Evolutionary conservation across 345 rosid species (phyloP), one percentile per base, ranked within the genome.

Genomic region (Brassica carinata): DNA sequence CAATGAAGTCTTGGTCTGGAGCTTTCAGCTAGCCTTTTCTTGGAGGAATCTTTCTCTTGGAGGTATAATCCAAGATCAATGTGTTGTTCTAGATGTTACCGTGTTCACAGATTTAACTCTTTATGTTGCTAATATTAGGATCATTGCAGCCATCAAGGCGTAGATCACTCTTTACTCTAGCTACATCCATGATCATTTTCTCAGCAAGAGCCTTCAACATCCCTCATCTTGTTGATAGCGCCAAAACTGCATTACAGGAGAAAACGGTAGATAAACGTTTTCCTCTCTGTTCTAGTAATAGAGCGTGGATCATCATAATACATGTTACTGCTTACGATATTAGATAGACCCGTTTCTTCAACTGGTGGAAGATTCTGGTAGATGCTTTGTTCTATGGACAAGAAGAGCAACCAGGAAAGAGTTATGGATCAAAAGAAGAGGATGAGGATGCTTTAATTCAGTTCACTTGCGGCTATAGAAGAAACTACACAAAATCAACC

Each of bases 11-110:
- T 73, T 90, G 84, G 82, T 88, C 38, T 84, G 83, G 74, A 88
- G 95, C 81, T 89, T 89, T 73, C 95, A 86, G 84, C 79, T 90
- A 77, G 91, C 95, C 13, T 86, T 89, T 68, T 88, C 92, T 55
- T 86, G 84, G 63, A 81, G 91, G 79, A 79, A 83, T 83, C 68
- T 87, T 65, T 86, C 88, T 30, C 82, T 88, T 64, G 86, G 83
- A 80, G 88, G 88, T 85, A 82, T 64, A 53, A 53, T 81, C 53
- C 26, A 23, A 23, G 26, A 23, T 23, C 26, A 23, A 23, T 23
- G 26, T 23, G 26, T 23, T 23, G 26, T 23, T 23, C 26, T 23
- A 23, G 26, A 23, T 23, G 26, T 23, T 23, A 23, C 26, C 26
- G 26, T 23, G 26, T 23, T 23, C 26, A 23, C 26, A 23, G 26